These are phyloP conservation scores for Asterochloris sp. DNA, from an alignment of 139 green algal species.

Conservation along the genomic window DNA sequence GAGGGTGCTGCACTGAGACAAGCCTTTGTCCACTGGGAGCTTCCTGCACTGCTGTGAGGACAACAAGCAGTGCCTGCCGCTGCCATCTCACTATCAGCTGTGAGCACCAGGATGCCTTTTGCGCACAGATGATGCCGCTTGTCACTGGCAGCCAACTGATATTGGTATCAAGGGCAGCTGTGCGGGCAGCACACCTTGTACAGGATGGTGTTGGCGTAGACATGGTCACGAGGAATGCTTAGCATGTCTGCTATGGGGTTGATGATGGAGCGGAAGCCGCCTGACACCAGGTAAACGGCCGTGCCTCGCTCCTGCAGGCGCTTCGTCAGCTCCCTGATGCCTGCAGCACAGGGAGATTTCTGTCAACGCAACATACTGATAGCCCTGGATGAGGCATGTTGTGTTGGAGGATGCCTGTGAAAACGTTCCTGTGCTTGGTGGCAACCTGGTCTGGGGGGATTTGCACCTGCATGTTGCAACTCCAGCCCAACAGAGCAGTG, in stretches of 20 bases:
- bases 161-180: not conserved
- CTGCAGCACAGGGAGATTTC: constrained; percentile 26
- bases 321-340: constrained; percentile 86
- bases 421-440: too few relatives aligned
- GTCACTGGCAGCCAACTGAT: too few relatives aligned
- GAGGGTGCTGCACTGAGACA: not conserved
- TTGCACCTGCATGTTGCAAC: too few relatives aligned
- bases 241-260: constrained; percentile 88
- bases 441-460: too few relatives aligned
- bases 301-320: constrained; percentile 56
- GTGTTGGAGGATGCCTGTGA: too few relatives aligned
- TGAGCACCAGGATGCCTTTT: too few relatives aligned
- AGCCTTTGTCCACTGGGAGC: not conserved
- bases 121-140: too few relatives aligned
- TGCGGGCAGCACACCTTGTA: constrained; percentile 54
- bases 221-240: constrained; percentile 70
- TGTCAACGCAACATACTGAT: not conserved
- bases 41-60: too few relatives aligned
- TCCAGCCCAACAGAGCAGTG: too few relatives aligned
- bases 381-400: too few relatives aligned
- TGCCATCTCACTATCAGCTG: too few relatives aligned
- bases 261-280: constrained; percentile 93
- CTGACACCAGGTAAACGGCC: constrained; percentile 92
- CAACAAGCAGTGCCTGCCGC: too few relatives aligned
- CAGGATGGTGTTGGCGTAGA: constrained; percentile 95